phyloP scores from a whole-genome alignment of 2,329 filamentous ascomycete species.

The Monosporascus sp. region DNA sequence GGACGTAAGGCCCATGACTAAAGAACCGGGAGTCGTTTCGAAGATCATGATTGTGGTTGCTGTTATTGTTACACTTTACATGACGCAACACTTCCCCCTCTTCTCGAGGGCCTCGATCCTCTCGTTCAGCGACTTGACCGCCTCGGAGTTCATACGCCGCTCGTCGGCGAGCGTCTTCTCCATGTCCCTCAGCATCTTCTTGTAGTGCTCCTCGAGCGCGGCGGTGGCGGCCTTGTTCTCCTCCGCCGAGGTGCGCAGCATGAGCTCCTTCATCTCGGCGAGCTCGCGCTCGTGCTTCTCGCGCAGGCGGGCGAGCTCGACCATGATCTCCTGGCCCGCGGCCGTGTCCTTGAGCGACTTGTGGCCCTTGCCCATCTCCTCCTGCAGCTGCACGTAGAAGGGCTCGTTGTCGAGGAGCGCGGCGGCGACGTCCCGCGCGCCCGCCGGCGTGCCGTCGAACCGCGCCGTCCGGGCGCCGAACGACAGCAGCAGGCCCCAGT shows the following conservation, averaged over 20 bases:
- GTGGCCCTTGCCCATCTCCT: conserved; percentile 57
- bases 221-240: conserved; percentile 19
- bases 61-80: conserved; percentile 11
- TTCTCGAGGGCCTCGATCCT: conserved; percentile 20
- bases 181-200: conserved; percentile 16
- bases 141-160: conserved; percentile 21
- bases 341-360: conserved; percentile 43
- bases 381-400: conserved; percentile 62
- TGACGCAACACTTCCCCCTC: conserved; percentile 16
- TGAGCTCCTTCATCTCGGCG: conserved; percentile 47
- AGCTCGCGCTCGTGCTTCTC: conserved; percentile 56
- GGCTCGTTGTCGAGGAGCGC: conserved; percentile 53
- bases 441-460: conserved; percentile 18
- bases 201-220: conserved; percentile 23
- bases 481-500: conserved; percentile 31
- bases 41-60: too few species aligned
- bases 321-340: conserved; percentile 49
- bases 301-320: conserved; percentile 51
- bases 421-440: conserved; percentile 14
- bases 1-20: too few species aligned
- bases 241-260: conserved; percentile 18
- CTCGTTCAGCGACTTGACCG: conserved; percentile 16
- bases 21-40: too few species aligned
- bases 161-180: conserved; percentile 22
- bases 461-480: conserved; percentile 23